Conservation (phyloP, 257 asterid genomes). For the Solanum bulbocastanum region DNA sequence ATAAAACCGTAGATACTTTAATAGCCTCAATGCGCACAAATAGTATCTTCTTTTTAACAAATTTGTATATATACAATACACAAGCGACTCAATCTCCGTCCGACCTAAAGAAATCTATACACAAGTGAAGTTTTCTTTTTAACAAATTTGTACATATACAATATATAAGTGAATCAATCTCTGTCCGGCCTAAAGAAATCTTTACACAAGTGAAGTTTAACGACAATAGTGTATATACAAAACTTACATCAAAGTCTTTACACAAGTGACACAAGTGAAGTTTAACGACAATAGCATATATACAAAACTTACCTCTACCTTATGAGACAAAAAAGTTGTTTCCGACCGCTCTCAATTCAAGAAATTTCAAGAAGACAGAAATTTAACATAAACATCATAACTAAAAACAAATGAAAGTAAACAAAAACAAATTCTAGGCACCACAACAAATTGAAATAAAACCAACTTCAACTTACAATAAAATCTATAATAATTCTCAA, state of each 20-base stretch:
- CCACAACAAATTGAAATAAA: neutral
- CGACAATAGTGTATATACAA: too few relatives aligned
- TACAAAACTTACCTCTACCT: neutral
- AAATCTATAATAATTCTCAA: neutral
- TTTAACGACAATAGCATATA: too few relatives aligned
- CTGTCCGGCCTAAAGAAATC: too few relatives aligned
- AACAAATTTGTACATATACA: neutral
- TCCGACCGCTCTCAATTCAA: neutral
- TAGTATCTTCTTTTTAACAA: neutral
- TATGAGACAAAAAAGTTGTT: fast-evolving
- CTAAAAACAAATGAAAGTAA: neutral
- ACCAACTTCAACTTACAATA: neutral
- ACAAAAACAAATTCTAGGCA: neutral
- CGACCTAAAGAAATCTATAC: too few relatives aligned
- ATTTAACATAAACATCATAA: neutral
- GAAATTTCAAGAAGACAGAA: neutral
- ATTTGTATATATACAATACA: neutral
- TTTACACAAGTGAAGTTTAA: too few relatives aligned
- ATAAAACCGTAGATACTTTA: too few relatives aligned
- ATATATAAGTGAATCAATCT: neutral
- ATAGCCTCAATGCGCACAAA: neutral
- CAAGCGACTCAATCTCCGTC: neutral
- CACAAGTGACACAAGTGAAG: too few relatives aligned
- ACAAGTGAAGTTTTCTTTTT: too few relatives aligned
- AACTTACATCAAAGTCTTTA: too few relatives aligned